phyloP scores from a whole-genome alignment of 2,329 filamentous ascomycete genomes.

The Coniochaeta ligniaria region DNA sequence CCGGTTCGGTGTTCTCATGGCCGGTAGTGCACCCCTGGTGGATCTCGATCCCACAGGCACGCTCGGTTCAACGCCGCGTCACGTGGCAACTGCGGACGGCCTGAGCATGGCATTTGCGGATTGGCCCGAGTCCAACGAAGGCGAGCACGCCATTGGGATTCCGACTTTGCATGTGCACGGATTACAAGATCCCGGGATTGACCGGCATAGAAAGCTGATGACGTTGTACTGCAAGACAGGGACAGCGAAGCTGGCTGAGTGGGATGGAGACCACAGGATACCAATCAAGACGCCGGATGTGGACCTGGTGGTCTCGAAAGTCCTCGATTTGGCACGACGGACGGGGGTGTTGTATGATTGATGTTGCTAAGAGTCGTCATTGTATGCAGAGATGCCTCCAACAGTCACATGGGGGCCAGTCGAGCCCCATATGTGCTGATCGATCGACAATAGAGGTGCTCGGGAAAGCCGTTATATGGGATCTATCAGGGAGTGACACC shows the following conservation, averaged over 20 bases:
- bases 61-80: slow-evolving; percentile 13
- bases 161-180: slow-evolving; percentile 67
- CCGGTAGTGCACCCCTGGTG: slow-evolving; percentile 54
- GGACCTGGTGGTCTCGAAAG: slow-evolving; percentile 37
- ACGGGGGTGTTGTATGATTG: not conserved
- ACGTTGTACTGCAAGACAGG: slow-evolving; percentile 51
- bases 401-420: too few species aligned
- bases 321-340: slow-evolving; percentile 5
- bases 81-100: slow-evolving; percentile 8
- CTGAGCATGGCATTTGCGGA: slow-evolving; percentile 29
- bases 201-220: slow-evolving; percentile 48
- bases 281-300: slow-evolving; percentile 64
- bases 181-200: slow-evolving; percentile 49
- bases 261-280: slow-evolving; percentile 66
- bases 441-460: too few species aligned
- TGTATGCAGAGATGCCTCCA: too few species aligned
- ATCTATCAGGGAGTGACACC: too few species aligned
- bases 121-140: slow-evolving; percentile 29
- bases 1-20: slow-evolving; percentile 55
- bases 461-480: too few species aligned
- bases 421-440: too few species aligned
- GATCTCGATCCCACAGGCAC: slow-evolving; percentile 34
- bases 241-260: slow-evolving; percentile 55
- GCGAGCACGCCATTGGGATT: slow-evolving; percentile 34
- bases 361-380: not conserved